Conservation (phyloP, 768 basidiomycete genomes). For the Mycena pura region DNA sequence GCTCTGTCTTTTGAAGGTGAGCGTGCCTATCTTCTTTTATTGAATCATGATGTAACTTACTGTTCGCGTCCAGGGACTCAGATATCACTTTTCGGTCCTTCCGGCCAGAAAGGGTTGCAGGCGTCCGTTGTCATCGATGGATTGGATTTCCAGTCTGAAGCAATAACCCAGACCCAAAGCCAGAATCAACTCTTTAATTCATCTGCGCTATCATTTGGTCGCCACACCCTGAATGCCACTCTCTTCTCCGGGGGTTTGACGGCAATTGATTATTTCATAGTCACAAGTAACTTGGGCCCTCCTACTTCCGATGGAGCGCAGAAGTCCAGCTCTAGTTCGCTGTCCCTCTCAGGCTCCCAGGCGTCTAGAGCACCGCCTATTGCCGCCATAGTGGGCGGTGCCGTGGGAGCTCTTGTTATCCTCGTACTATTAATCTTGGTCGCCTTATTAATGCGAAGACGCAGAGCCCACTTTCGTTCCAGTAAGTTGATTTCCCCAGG, state of each 20-base stretch:
- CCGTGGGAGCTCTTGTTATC: too few relatives aligned
- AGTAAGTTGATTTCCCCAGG: too few relatives aligned
- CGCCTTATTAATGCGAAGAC: too few relatives aligned
- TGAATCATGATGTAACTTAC: not conserved
- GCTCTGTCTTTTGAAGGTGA: not conserved
- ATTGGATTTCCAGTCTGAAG: not conserved
- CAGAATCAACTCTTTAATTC: not conserved
- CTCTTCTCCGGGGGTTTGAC: not conserved
- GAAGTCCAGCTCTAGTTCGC: too few relatives aligned
- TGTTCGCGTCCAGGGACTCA: not conserved
- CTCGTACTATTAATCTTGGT: too few relatives aligned
- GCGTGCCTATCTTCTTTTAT: not conserved
- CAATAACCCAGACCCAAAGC: too few relatives aligned
- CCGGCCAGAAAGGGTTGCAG: not conserved
- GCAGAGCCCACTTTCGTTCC: too few relatives aligned
- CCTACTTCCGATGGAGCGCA: too few relatives aligned
- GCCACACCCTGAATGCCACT: constrained; percentile 1
- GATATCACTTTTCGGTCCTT: not conserved
- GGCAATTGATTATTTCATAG: not conserved
- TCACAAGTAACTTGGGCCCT: too few relatives aligned
- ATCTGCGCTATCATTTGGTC: not conserved
- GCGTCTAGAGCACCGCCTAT: too few relatives aligned
- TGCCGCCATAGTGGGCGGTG: too few relatives aligned
- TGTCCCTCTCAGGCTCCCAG: too few relatives aligned
- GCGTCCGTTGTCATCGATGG: not conserved